Evolutionary conservation across 441 rosid genomes (phyloP).

Genomic region (Jatropha multifida): DNA sequence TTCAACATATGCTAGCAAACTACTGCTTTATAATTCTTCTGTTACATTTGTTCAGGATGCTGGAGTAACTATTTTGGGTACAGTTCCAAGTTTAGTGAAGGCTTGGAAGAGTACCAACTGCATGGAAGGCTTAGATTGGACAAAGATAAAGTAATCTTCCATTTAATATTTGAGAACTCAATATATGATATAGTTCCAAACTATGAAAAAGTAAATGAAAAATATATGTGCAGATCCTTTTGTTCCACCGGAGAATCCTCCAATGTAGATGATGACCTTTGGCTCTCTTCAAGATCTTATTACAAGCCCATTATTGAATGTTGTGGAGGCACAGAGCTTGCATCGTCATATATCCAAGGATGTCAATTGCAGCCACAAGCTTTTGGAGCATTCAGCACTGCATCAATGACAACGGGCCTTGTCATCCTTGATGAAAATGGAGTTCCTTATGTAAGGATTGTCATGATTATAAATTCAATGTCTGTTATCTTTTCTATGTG

Average conservation of each 20-base stretch:
- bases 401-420: slow-evolving; percentile 70
- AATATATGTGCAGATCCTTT: slow-evolving; percentile 43
- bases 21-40: slow-evolving; percentile 2
- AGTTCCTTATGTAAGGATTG: slow-evolving; percentile 48
- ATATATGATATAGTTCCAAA: not conserved
- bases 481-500: not conserved
- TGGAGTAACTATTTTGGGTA: slow-evolving; percentile 77
- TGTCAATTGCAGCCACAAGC: slow-evolving; percentile 75
- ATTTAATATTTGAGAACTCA: not conserved
- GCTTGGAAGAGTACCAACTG: slow-evolving; percentile 70
- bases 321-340: slow-evolving; percentile 91
- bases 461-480: not conserved
- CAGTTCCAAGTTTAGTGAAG: slow-evolving; percentile 88
- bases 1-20: not conserved
- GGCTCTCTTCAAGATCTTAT: slow-evolving; percentile 84
- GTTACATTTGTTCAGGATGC: slow-evolving; percentile 58
- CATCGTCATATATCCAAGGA: slow-evolving; percentile 73
- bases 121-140: slow-evolving; percentile 79
- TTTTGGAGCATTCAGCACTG: slow-evolving; percentile 78
- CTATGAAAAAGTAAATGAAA: not conserved
- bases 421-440: slow-evolving; percentile 76
- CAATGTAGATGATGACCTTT: slow-evolving; percentile 80
- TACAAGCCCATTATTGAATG: slow-evolving; percentile 77
- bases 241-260: slow-evolving; percentile 82
- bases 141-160: slow-evolving; percentile 54